Conservation (phyloP, 2,329 filamentous ascomycete genomes). For the Fusarium azukiicola region DNA sequence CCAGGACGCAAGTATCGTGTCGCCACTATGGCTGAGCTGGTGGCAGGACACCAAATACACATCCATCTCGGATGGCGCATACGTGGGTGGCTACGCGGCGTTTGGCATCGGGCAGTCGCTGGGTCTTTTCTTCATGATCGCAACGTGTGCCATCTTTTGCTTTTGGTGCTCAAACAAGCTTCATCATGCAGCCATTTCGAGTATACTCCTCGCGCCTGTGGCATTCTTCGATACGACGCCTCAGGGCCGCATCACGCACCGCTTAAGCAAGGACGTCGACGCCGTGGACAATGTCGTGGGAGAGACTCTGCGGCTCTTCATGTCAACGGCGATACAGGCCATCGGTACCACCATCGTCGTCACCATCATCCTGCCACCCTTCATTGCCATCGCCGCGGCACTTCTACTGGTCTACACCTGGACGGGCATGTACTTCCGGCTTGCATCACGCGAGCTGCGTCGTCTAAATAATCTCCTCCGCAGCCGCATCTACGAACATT, state of each 20-base stretch:
- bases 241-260: constrained; percentile 39
- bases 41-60: constrained; percentile 36
- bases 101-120: constrained; percentile 36
- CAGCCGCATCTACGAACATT: constrained; percentile 44
- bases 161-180: constrained; percentile 46
- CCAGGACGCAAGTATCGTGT: constrained; percentile 39
- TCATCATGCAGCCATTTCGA: constrained; percentile 27
- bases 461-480: constrained; percentile 37
- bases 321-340: constrained; percentile 35
- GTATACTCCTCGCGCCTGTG: constrained; percentile 22
- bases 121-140: constrained; percentile 35
- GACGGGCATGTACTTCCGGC: constrained; percentile 42
- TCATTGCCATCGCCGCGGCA: constrained; percentile 26
- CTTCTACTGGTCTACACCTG: constrained; percentile 30
- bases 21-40: constrained; percentile 40
- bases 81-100: constrained; percentile 40
- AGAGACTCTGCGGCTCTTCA: constrained; percentile 33
- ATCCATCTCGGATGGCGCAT: constrained; percentile 27
- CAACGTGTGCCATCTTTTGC: constrained; percentile 35
- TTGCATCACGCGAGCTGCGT: constrained; percentile 31
- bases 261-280: constrained; percentile 39
- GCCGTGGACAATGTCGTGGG: constrained; percentile 41
- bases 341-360: constrained; percentile 37
- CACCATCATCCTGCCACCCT: constrained; percentile 36
- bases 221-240: constrained; percentile 42